Evolutionary conservation across 2,329 filamentous ascomycete species (phyloP), one percentile per base, ranked within the genome.

Genomic region (Nemania sp.): DNA sequence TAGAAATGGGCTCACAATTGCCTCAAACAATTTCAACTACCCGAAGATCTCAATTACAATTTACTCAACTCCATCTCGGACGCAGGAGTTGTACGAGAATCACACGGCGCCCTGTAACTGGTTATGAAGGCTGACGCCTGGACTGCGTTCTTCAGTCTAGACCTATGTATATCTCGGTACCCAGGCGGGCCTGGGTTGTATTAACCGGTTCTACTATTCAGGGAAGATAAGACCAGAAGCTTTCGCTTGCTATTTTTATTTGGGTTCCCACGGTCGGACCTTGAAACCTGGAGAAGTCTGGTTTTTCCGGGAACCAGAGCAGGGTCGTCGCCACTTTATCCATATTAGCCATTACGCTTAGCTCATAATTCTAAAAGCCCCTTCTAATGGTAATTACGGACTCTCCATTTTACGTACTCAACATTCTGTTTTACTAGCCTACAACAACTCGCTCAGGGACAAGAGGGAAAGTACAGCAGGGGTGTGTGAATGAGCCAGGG

Each of bases 71-170:
- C 26, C n/a, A 56, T 61, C 55, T 64, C 59, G 51, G 51, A 71
- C 29, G 56, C 62, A 62, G 41, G 20, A 52, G 29, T 45, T 56
- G 11, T 38, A 18, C 45, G 38, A 61, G 29, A 53, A 51, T 57
- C 64, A 69, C 49, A 58, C 67, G 66, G 68, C 66, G 53, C 53
- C 29, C 24, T 58, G 53, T 61, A 45, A 38, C 43, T 53, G 38
- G 69, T 72, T 72, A 75, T 73, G 69, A 67, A 63, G 66, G 62
- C 72, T 70, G 69, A 70, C 69, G 62, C 71, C 75, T 76, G 73
- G 75, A 75, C 72, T 74, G 68, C 62, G 68, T 67, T 70, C 66
- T 69, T 45, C 65, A 70, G 67, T 73, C 74, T 72, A 76, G 72
- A 73, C 73, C 70, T 45, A 43, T 26, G 58, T 66, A 43, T 66